Base-by-base conservation (phyloP, 345 rosid species). In the Toxicodendron radicans region DNA sequence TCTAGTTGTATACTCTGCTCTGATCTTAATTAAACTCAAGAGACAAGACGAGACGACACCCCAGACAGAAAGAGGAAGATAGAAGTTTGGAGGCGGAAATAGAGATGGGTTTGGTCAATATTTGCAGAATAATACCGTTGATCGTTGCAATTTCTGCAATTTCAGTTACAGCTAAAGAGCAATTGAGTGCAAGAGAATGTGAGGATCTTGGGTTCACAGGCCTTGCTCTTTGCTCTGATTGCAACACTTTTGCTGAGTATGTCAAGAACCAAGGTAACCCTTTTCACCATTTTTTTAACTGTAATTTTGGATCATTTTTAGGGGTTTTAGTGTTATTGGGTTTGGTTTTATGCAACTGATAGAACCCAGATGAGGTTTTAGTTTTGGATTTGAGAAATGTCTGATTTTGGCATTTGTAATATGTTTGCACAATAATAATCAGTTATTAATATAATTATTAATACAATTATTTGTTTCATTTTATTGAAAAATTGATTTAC, bases 181-280 rank as follows among this genome's bases (percentile, higher is more conserved):
- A 86, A 75, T 80, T 95, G 51, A 93, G 90, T 78, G 46, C 84
- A 32, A 89, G 86, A 66, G 88, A 90, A 76, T 95, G 94, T 41
- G 97, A 93, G 83, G 79, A 86, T 88, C 93, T 95, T 58, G 98
- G 97, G n/a, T 93, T 95, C 63, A 86, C 96, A 0, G 99, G 98
- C 35, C 91, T 91, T 66, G 99, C 99, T 69, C 93, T 95, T 66
- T 95, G 99, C 81, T 95, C 98, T 72, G 98, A 95, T 82, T 95
- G 99, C 78, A 85, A 82, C 75, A 81, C 98, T 32, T 84, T 92
- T 41, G 80, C 93, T 32, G 98, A 95, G 82, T 95, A 91, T 78
- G 94, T 95, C 76, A 95, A 93, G 85, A 86, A 93, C 69, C 85
- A 88, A 89, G 99, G 99, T 91, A 23, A 21, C 49, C 58, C n/a